Evolutionary conservation across 2,329 filamentous ascomycete species (phyloP), one percentile per base, ranked within the genome.

Genomic region (Sclerotinia sclerotiorum): DNA sequence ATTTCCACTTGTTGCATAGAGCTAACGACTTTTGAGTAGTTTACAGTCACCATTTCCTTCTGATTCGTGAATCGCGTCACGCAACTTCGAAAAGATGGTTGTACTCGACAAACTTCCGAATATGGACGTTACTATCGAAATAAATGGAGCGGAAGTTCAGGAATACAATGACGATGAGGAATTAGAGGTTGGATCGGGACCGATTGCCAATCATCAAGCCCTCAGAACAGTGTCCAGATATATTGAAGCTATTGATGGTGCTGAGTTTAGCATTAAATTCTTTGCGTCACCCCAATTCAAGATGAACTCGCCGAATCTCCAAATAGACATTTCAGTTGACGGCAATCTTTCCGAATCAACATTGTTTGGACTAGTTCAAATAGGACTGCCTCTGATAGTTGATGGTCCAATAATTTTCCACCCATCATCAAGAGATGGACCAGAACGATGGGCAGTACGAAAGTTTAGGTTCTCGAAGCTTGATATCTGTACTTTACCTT

Each of bases 91-190:
- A 32, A 60, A 27, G 3, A 68, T 68, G 65, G 57, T 5, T 27
- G 19, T 44, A 5, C 35, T 27, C 32, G 46, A 54, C 21, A 24
- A 54, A n/a, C 13, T 67, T 8, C 65, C 65, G 3, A 48, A 35
- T 3, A 6, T 67, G 8, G 65, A 55, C 7, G 65, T 62, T 5
- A 55, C 7, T n/a, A 11, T 67, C 51, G 5, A 35, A 24, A 11
- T 62, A 7, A n/a, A 52, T 7, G 46, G 44, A 24, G 39, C 3
- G 19, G 5, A 48, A 21, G n/a, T n/a, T 24, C 32, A 29, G 13
- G 65, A 67, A 32, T 67, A 63, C 11, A 27, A 61, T 46, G 69
- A 62, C 19, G 55, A 70, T 48, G 63, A 66, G 15, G 69, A 67
- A 29, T 39, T 55, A 29, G 66, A 68, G 5, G 35, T 57, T 27